Base-by-base conservation (phyloP, 768 basidiomycete species). In the Mycena floridula region DNA sequence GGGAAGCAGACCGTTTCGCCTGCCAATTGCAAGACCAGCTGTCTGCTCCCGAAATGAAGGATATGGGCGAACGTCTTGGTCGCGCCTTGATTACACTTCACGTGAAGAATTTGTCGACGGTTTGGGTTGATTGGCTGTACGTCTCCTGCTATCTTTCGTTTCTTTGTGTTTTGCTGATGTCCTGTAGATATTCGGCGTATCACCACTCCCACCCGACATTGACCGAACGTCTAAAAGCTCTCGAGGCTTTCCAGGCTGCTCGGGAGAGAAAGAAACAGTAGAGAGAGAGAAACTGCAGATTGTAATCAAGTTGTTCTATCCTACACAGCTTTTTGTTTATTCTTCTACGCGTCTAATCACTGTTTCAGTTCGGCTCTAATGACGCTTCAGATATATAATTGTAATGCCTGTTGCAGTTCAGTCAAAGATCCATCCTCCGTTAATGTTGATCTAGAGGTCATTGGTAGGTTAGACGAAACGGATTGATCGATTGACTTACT, bases 171-270 rank as follows among this genome's bases (percentile, higher is more conserved):
- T 6, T 43, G 18, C 20, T 47, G 5, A 46, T 50, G 13, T 32
- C 46, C 40, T 47, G 24, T 47, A 88, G 86, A 46, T 96, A 95
- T 67, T 96, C 92, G 41, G 89, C 89, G 18, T 96, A 91, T 54
- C 91, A 96, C 62, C 91, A 97, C 64, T 93, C 89, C 38, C 95
- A 99, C 63, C 95, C 95, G 4, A 96, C 92, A 2, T 62, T 99
- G 51, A 85, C 88, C 27, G 94, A 99, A 67, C 77, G 94, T 7
- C 68, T 97, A 55, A 82, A 78, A 50, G 89, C 80, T 2, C 73
- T 96, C 28, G 90, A 95, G 47, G 59, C 64, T n/a, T 81, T 76
- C 69, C 74, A 81, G 54, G 63, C 61, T 4, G 63, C 69, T 49
- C 66, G 66, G 25, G 59, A 68, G 53, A 50, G 50, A 44, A 48